Evolutionary conservation across 2,329 filamentous ascomycete genomes (phyloP).

Genomic region (Aspergillus bombycis): DNA sequence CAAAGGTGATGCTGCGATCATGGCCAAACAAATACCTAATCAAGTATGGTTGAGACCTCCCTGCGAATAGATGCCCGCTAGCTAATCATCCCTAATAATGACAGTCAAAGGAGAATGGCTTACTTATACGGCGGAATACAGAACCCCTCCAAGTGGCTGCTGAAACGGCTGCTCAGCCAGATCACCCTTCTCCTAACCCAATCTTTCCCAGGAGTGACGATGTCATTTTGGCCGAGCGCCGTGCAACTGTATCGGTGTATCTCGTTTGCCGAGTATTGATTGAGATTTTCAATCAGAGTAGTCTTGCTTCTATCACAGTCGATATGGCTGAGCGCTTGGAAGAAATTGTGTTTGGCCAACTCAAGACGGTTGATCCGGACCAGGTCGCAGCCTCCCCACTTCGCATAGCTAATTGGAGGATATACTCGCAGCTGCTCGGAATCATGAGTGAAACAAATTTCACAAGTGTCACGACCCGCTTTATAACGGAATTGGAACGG

Average conservation of each 20-base stretch:
- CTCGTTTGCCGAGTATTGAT: conserved; percentile 91
- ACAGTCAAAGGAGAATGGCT: conserved; percentile 41
- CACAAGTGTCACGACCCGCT: conserved; percentile 77
- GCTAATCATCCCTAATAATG: conserved; percentile 8
- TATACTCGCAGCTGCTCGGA: conserved; percentile 91
- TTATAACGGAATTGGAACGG: conserved; percentile 76
- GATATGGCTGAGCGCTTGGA: conserved; percentile 96
- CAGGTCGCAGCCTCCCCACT: conserved; percentile 71
- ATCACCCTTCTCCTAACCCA: conserved; percentile 30
- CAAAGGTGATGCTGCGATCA: conserved; percentile 85
- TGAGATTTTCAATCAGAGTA: conserved; percentile 91
- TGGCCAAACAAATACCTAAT: conserved; percentile 55
- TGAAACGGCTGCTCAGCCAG: conserved; percentile 34
- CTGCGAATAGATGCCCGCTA: not conserved
- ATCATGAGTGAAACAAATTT: conserved; percentile 96
- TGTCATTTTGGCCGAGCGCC: conserved; percentile 78
- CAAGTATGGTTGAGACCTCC: conserved; percentile 29
- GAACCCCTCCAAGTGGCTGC: conserved; percentile 63
- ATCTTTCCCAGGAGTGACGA: conserved; percentile 64
- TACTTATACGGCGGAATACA: conserved; percentile 71
- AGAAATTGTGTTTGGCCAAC: conserved; percentile 93
- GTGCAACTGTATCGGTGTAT: conserved; percentile 93
- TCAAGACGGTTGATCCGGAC: conserved; percentile 85
- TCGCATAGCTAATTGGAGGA: conserved; percentile 91
- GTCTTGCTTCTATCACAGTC: conserved; percentile 74